Base-by-base conservation (phyloP, 2,329 filamentous ascomycete species). In the Cordyceps farinosa region DNA sequence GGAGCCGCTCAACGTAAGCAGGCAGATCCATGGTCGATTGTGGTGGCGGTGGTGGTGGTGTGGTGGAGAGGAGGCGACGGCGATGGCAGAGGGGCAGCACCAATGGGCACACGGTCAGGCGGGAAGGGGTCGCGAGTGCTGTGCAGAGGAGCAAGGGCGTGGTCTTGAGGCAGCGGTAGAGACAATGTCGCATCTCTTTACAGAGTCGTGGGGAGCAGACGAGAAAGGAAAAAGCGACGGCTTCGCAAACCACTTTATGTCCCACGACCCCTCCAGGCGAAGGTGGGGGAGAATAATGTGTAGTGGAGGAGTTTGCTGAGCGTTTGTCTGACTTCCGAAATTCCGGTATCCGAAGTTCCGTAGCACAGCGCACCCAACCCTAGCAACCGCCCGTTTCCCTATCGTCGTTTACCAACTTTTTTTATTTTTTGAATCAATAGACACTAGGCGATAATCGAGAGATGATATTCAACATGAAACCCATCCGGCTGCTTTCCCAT, bases 1-100 rank as follows among this genome's bases (percentile, higher is more conserved):
- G 76, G 42, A 82, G 74, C 61, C 75, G 72, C 29, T 77, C 73
- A 30, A 79, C 73, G 44, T 72, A 74, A 17, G 73, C 67, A 59
- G 71, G 64, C 60, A 81, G 70, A n/a, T 79, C 75, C 77, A 79
- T 80, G 53, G 38, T 40, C 38, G 38, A 22, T 22, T 15, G 38
- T 15, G 38, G 38, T 66, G 58, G 44, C 3, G 6, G 44, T 22
- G n/a, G 27, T 53, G 45, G 5, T 44, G 48, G 29, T 30, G 22
- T 15, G 36, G 29, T 47, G 30, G 32, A 34, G 42, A 52, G 27
- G 17, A 44, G 29, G 54, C 56, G 32, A 42, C 29, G 22, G 48
- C 27, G n/a, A 44, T 10, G 8, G 48, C 8, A 44, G 32, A 29
- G 22, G 22, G 22, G n/a, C 5, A 50, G 40, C 38, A 30, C 36